Evolutionary conservation across 306 rosid genomes (phyloP).

Genomic region (Ormosia emarginata): DNA sequence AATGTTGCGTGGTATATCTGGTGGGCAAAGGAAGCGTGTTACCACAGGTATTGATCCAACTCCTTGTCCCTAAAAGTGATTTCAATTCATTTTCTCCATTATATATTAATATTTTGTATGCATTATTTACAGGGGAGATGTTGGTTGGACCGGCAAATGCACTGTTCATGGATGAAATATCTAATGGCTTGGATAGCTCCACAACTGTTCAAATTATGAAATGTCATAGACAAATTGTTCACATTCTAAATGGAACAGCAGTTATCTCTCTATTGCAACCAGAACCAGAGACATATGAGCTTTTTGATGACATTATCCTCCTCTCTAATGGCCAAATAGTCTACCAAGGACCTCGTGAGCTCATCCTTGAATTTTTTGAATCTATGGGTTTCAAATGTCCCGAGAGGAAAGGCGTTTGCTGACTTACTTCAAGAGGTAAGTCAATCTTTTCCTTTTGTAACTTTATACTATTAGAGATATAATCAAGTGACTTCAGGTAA

Average conservation of each 20-base stretch:
- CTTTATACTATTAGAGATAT: no score
- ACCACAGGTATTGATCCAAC: no score
- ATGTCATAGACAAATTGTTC: slow-evolving; percentile 34
- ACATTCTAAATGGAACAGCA: slow-evolving; percentile 37
- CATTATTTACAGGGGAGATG: no score
- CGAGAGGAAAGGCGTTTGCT: slow-evolving; percentile 42
- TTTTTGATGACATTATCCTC: slow-evolving; percentile 49
- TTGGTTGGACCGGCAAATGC: no score
- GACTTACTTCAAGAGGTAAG: slow-evolving; percentile 54
- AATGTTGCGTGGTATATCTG: no score
- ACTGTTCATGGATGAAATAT: slow-evolving; percentile 60
- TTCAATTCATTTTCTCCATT: no score
- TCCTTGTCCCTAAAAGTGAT: no score
- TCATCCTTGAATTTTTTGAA: slow-evolving; percentile 45
- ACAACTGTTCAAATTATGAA: slow-evolving; percentile 46
- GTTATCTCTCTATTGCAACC: slow-evolving; percentile 41
- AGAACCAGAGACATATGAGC: no score
- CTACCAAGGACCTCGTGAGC: slow-evolving; percentile 48
- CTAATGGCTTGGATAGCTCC: slow-evolving; percentile 54
- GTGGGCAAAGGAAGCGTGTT: no score
- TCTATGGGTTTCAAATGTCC: slow-evolving; percentile 45
- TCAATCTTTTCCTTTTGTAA: background rate
- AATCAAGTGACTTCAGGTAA: no score
- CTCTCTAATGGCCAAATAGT: slow-evolving; percentile 45
- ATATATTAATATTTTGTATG: no score